Percentiles rank a stretch among this genome's conserved stretches.
These are phyloP conservation scores for Penicillium crustosum DNA, from an alignment of 2,329 filamentous ascomycete genomes.

Conservation along the genomic window DNA sequence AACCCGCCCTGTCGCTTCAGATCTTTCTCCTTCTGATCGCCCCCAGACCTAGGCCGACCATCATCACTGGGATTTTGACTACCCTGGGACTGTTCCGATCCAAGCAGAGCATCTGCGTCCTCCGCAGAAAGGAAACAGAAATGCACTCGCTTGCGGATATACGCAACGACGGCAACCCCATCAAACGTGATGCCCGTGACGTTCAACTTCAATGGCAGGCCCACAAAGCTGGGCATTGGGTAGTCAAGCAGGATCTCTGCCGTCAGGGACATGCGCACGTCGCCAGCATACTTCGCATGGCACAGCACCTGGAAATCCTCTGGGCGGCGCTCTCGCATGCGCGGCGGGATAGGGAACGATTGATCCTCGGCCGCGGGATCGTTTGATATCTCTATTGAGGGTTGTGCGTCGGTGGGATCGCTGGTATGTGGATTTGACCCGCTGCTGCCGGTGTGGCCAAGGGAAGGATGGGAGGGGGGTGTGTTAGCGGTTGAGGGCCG, in stretches of 20 bases:
- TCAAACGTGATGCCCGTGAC: constrained; percentile 96
- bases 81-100: constrained; percentile 46
- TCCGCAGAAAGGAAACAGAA: constrained; percentile 94
- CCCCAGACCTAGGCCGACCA: constrained; percentile 36
- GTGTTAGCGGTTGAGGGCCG: constrained; percentile 47
- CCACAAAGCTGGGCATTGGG: constrained; percentile 96
- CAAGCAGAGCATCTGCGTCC: constrained; percentile 74
- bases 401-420: constrained; percentile 25
- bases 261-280: constrained; percentile 83
- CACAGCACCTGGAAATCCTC: constrained; percentile 94
- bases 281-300: constrained; percentile 83
- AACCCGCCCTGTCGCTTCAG: constrained; percentile 65
- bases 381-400: constrained; percentile 21
- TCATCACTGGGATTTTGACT: constrained; percentile 24
- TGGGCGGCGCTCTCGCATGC: constrained; percentile 69
- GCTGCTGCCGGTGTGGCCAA: constrained; percentile 21
- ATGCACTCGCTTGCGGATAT: constrained; percentile 84
- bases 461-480: constrained; percentile 31
- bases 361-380: constrained; percentile 20
- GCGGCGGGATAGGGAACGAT: constrained; percentile 45
- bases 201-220: constrained; percentile 89
- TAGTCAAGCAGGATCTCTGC: constrained; percentile 96
- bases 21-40: constrained; percentile 56
- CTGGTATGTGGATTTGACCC: constrained; percentile 31
- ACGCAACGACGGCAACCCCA: constrained; percentile 85